These are phyloP conservation scores for Cyclospora cayetanensis DNA, from an alignment of 169 alveolate genomes.

Conservation along the genomic window DNA sequence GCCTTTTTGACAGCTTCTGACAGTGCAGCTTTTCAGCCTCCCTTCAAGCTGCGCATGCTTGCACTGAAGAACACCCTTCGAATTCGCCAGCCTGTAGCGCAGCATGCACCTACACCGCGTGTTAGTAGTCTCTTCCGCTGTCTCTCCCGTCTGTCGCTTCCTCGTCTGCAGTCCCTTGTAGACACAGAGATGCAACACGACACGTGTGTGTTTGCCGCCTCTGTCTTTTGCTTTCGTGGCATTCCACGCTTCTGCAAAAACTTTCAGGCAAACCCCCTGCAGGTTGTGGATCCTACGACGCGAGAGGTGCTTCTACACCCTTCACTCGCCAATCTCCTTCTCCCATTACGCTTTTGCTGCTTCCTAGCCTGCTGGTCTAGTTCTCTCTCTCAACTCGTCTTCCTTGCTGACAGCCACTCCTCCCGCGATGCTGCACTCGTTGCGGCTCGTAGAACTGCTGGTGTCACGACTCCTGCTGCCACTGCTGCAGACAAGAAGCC, in stretches of 20 bases:
- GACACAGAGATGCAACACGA: not conserved
- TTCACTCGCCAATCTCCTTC: not conserved
- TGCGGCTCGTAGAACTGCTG: not conserved
- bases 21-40: not conserved
- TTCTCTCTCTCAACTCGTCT: too few relatives aligned
- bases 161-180: not conserved
- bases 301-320: not conserved
- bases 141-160: not conserved
- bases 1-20: not conserved
- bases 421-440: not conserved
- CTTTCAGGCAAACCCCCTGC: not conserved
- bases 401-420: too few relatives aligned
- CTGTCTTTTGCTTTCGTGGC: not conserved
- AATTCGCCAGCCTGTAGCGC: not conserved
- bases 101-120: not conserved
- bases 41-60: not conserved
- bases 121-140: not conserved
- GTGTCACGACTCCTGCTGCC: not conserved
- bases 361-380: too few relatives aligned
- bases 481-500: conserved; percentile 12
- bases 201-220: not conserved
- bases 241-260: not conserved
- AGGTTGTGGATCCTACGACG: not conserved
- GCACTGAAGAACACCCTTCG: not conserved
- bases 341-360: too few relatives aligned